A percentile compares a stretch with the other conserved stretches of the same genome.
Conservation (phyloP, 78 protist genomes). For the Dictyostelium discoideum region DNA sequence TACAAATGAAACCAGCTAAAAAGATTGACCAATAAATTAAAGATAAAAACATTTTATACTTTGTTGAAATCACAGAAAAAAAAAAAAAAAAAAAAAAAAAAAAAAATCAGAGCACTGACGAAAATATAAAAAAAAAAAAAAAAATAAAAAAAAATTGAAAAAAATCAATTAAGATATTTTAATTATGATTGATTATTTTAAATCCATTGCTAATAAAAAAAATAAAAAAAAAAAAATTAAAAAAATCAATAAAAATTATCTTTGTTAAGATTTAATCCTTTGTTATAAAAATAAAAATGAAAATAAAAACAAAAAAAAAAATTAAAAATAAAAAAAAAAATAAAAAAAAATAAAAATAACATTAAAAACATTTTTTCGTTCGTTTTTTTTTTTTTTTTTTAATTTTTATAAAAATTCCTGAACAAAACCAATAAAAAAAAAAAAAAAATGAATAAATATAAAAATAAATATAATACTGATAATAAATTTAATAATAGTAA, state of each 20-base stretch:
- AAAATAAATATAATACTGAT: slow-evolving; percentile 7
- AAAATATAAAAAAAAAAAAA: background rate
- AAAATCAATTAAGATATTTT: background rate
- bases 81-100: slow-evolving; percentile 9
- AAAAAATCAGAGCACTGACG: background rate
- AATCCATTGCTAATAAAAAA: background rate
- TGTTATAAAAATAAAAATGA: no score
- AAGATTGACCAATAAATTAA: slow-evolving; percentile 41
- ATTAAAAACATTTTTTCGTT: no score
- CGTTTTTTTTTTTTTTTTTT: no score
- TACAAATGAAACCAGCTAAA: slow-evolving; percentile 19
- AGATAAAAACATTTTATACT: background rate
- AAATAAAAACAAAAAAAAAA: no score
- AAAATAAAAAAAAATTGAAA: background rate
- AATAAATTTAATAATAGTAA: background rate
- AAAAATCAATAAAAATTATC: no score
- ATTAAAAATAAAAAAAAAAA: no score
- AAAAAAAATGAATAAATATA: background rate
- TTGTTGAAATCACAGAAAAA: background rate
- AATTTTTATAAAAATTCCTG: no score
- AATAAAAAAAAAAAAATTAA: no score
- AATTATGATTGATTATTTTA: background rate
- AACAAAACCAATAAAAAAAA: no score
- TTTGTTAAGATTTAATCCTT: no score
- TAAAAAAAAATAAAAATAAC: no score